Conservation (phyloP, 1,284 basidiomycete species). For the Gastroboletus turbinatus region DNA sequence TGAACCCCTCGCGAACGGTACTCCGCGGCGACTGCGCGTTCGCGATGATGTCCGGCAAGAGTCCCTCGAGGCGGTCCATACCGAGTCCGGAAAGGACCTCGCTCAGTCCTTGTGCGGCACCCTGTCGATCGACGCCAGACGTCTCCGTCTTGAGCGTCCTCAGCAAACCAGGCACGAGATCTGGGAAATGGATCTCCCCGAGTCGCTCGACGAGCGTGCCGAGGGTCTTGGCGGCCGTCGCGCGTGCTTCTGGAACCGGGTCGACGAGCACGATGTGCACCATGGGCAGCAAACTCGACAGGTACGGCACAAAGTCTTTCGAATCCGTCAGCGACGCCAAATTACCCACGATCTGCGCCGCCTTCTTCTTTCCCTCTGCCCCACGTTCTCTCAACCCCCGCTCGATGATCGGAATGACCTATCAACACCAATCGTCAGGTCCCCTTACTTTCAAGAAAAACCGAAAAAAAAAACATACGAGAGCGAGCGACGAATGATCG, state of each 20-base stretch:
- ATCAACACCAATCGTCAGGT: neutral
- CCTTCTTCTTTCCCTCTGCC: constrained; percentile 93
- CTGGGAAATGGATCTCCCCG: constrained; percentile 94
- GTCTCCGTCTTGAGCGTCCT: constrained; percentile 91
- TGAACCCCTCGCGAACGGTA: constrained; percentile 97
- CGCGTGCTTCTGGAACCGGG: constrained; percentile 95
- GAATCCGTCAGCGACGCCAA: constrained; percentile 93
- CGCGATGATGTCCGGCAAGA: constrained; percentile 92
- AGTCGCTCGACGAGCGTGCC: constrained; percentile 96
- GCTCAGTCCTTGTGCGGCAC: constrained; percentile 95
- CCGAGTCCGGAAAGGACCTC: constrained; percentile 96
- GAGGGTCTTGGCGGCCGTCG: constrained; percentile 96
- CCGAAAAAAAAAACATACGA: constrained; percentile 57
- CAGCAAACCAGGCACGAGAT: constrained; percentile 89
- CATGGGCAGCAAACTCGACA: constrained; percentile 85
- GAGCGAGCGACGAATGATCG: constrained; percentile 95
- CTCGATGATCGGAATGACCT: constrained; percentile 96
- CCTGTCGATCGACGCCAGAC: constrained; percentile 95
- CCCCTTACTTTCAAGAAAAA: too few species aligned
- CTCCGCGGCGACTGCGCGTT: constrained; percentile 89
- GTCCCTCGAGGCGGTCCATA: constrained; percentile 93
- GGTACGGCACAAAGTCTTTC: constrained; percentile 96
- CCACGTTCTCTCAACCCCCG: constrained; percentile 90
- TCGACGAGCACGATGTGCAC: constrained; percentile 92
- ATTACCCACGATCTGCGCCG: constrained; percentile 96